Conservation (phyloP, 2,329 filamentous ascomycete species). For the Ceratocystis destructans region DNA sequence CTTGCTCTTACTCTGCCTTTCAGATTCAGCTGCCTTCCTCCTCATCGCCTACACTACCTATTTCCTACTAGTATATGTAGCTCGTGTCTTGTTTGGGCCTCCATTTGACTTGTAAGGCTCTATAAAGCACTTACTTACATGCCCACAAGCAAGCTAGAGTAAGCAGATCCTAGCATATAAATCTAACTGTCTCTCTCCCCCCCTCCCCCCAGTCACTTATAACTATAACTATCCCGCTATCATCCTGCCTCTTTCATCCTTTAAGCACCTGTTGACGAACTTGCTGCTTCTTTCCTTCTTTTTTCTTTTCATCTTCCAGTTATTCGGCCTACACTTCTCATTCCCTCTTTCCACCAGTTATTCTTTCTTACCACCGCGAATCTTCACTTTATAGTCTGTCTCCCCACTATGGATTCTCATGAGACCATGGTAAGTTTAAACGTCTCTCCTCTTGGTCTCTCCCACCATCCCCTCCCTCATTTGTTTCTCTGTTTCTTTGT, state of each 20-base stretch:
- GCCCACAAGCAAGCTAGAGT: not conserved
- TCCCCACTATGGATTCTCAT: not conserved
- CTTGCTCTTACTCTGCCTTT: not conserved
- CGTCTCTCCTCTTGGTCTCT: not conserved
- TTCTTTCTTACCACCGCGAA: not conserved
- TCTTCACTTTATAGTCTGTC: not conserved
- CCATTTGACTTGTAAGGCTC: not conserved
- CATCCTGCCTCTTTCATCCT: not conserved
- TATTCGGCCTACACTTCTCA: not conserved
- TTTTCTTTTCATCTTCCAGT: too few species aligned
- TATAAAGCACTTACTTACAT: not conserved
- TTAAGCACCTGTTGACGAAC: not conserved
- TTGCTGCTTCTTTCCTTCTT: not conserved
- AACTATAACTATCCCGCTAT: not conserved
- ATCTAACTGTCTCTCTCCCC: not conserved
- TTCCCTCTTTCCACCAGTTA: not conserved
- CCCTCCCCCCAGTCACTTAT: slow-evolving; percentile 1
- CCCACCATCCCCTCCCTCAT: too few species aligned
- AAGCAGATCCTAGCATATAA: not conserved
- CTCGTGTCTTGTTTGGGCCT: not conserved
- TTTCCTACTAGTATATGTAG: not conserved
- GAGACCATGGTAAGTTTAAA: not conserved
- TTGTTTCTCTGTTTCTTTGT: not conserved
- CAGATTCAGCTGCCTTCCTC: not conserved
- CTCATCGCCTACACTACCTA: not conserved